Conservation (phyloP, 805 yeast genomes). For the Myxozyma mucilagina region DNA sequence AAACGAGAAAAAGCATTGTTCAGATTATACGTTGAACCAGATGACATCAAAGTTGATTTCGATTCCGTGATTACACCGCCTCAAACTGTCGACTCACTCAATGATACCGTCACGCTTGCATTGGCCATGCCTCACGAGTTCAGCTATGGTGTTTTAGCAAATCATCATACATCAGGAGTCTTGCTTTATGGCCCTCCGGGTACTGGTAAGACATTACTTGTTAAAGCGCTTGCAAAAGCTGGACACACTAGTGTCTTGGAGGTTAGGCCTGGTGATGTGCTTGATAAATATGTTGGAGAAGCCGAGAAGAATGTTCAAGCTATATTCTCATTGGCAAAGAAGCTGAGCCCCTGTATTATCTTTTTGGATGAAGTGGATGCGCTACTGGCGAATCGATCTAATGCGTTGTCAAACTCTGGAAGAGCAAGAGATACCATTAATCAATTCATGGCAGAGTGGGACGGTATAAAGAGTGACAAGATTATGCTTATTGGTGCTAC, state of each 20-base stretch:
- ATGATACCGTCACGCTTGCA: constrained; percentile 21
- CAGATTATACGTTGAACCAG: constrained; percentile 18
- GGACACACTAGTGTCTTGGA: constrained; percentile 96
- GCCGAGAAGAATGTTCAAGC: constrained; percentile 94
- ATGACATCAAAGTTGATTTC: constrained; percentile 19
- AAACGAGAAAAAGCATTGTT: constrained; percentile 22
- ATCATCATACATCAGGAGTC: constrained; percentile 74
- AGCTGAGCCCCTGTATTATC: constrained; percentile 95
- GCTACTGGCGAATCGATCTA: constrained; percentile 96
- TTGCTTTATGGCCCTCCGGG: constrained; percentile 97
- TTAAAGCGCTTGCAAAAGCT: constrained; percentile 97
- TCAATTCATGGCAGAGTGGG: constrained; percentile 98
- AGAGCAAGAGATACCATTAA: constrained; percentile 95
- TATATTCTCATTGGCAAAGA: constrained; percentile 96
- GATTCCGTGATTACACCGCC: constrained; percentile 20
- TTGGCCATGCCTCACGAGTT: constrained; percentile 29
- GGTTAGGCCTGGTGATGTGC: constrained; percentile 97
- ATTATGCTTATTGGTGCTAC: constrained; percentile 98
- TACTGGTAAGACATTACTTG: constrained; percentile 93
- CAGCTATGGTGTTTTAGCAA: constrained; percentile 26
- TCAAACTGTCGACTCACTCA: constrained; percentile 20
- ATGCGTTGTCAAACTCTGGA: constrained; percentile 74
- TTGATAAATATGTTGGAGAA: constrained; percentile 97
- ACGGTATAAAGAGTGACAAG: constrained; percentile 99
- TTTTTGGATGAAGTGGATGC: constrained; percentile 99